Conservation (phyloP, 2,329 filamentous ascomycete species). For the Colletotrichum chrysophilum region DNA sequence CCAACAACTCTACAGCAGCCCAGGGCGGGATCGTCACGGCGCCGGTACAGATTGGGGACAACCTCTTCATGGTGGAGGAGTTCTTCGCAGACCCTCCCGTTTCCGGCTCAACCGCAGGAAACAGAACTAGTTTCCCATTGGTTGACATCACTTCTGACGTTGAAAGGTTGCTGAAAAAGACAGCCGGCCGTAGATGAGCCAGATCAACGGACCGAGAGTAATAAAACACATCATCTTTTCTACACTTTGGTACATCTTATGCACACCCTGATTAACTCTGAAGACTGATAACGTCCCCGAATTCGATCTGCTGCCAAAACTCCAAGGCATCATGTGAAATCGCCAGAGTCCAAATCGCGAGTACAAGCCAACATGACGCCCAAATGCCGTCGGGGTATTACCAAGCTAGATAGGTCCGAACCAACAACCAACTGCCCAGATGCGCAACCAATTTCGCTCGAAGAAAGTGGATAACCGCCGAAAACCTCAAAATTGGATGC, state of each 20-base stretch:
- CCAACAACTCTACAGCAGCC: slow-evolving; percentile 23
- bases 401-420: neutral
- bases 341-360: neutral
- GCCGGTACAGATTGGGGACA: slow-evolving; percentile 17
- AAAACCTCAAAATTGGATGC: neutral
- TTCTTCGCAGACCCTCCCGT: slow-evolving; percentile 11
- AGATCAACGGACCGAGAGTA: neutral
- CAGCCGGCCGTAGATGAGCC: neutral
- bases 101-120: neutral
- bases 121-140: slow-evolving; percentile 11
- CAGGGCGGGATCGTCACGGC: slow-evolving; percentile 7
- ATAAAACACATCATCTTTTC: neutral
- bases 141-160: slow-evolving; percentile 15
- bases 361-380: neutral
- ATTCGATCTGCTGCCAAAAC: neutral
- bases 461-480: neutral
- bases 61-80: slow-evolving; percentile 13
- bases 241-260: neutral
- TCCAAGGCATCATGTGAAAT: neutral
- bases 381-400: neutral
- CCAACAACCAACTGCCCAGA: neutral
- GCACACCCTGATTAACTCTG: neutral
- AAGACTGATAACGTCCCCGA: neutral
- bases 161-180: neutral
- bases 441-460: neutral